phyloP scores from a whole-genome alignment of 2,329 filamentous ascomycete genomes.

The Chaetomiaceae sp. region DNA sequence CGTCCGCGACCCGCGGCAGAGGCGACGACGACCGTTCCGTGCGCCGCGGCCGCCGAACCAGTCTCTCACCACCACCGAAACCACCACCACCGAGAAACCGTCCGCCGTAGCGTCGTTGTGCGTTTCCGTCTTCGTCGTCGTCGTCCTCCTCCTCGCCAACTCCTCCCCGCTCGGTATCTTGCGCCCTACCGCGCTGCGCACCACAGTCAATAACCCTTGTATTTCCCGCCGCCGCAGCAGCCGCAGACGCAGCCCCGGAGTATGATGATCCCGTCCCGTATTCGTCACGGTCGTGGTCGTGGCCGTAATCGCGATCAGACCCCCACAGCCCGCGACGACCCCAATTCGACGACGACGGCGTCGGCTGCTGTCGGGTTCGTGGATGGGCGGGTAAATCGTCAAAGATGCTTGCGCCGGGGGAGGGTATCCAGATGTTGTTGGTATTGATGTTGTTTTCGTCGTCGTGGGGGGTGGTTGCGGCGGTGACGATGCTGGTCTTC shows the following conservation, averaged over 20 bases:
- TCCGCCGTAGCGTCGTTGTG: too few relatives aligned
- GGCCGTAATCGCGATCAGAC: background rate
- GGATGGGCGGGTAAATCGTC: slow-evolving; percentile 50
- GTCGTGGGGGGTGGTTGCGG: too few relatives aligned
- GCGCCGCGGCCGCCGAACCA: background rate
- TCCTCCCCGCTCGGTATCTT: slow-evolving; percentile 11
- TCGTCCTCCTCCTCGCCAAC: too few relatives aligned
- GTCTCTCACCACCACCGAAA: background rate
- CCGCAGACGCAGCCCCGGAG: too few relatives aligned
- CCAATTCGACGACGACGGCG: too few relatives aligned
- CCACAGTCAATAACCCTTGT: slow-evolving; percentile 47
- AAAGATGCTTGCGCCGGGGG: slow-evolving; percentile 47
- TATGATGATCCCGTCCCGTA: too few relatives aligned
- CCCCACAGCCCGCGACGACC: too few relatives aligned
- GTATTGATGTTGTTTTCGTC: too few relatives aligned
- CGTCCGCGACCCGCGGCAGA: slow-evolving; percentile 39
- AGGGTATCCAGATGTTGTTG: slow-evolving; percentile 47
- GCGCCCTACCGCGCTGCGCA: slow-evolving; percentile 32
- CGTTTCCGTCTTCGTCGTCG: too few relatives aligned
- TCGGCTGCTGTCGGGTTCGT: slow-evolving; percentile 21
- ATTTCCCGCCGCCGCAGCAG: background rate
- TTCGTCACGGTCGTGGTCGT: background rate
- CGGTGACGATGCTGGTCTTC: too few relatives aligned
- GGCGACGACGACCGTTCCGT: slow-evolving; percentile 37
- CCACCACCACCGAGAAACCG: too few relatives aligned